These are phyloP conservation scores for Aaosphaeria pasadenensis DNA, from an alignment of 2,329 filamentous ascomycete species.

Conservation along the genomic window DNA sequence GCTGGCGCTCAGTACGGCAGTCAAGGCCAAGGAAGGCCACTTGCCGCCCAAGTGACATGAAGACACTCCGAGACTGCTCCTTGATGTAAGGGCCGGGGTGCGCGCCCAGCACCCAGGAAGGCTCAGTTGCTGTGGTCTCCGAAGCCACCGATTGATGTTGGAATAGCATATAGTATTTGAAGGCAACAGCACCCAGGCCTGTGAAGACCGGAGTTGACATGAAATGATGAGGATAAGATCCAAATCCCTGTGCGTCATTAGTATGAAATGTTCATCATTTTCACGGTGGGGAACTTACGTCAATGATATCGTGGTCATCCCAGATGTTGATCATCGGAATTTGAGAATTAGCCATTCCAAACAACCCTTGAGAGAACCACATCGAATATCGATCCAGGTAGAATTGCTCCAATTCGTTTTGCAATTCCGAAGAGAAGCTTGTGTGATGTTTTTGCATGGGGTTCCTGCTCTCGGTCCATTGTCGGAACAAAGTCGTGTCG, in stretches of 20 bases:
- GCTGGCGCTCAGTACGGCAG: conserved; percentile 84
- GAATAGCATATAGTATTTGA: conserved; percentile 99
- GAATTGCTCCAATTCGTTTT: conserved; percentile 82
- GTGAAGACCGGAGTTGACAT: conserved; percentile 89
- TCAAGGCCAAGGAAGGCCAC: conserved; percentile 84
- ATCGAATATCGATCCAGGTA: conserved; percentile 85
- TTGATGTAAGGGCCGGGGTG: conserved; percentile 86
- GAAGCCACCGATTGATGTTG: conserved; percentile 86
- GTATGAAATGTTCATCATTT: conserved; percentile 1
- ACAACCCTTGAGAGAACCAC: conserved; percentile 97
- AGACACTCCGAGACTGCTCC: conserved; percentile 79
- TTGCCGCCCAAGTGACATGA: conserved; percentile 76
- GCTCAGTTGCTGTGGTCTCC: conserved; percentile 79
- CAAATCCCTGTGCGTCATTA: conserved; percentile 64
- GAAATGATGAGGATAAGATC: conserved; percentile 87
- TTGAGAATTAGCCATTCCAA: conserved; percentile 86
- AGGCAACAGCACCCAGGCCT: conserved; percentile 84
- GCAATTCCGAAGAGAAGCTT: conserved; percentile 77
- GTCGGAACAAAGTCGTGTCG: conserved; percentile 71
- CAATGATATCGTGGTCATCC: conserved; percentile 74
- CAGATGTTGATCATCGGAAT: conserved; percentile 99
- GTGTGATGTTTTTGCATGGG: conserved; percentile 74
- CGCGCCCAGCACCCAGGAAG: conserved; percentile 84
- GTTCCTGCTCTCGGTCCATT: conserved; percentile 82
- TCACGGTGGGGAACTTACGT: conserved; percentile 28